A percentile compares a stretch with the other conserved stretches of the same genome.
These are phyloP conservation scores for Sporothrix curviconia DNA, from an alignment of 2,329 filamentous ascomycete species.

Conservation along the genomic window DNA sequence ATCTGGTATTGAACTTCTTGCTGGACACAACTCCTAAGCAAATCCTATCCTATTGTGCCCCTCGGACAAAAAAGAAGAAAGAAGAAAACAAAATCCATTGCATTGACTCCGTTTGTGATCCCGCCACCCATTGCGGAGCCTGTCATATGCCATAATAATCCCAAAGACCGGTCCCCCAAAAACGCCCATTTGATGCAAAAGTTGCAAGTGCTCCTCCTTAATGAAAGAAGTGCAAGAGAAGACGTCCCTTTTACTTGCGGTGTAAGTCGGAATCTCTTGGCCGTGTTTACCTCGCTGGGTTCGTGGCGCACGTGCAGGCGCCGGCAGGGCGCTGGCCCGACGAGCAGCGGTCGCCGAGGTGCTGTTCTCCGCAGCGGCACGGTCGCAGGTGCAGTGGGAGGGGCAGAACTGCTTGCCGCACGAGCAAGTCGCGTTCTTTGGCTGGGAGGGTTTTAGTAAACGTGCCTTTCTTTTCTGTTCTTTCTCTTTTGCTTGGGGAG, in stretches of 20 bases:
- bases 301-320: slow-evolving; percentile 77
- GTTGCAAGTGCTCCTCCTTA: no score
- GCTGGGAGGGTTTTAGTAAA: slow-evolving; percentile 33
- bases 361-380: slow-evolving; percentile 68
- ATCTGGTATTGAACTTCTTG: neutral
- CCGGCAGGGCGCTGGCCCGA: slow-evolving; percentile 76
- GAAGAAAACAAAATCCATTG: neutral
- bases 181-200: no score
- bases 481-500: no score
- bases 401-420: slow-evolving; percentile 83
- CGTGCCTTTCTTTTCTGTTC: no score
- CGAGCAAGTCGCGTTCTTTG: slow-evolving; percentile 67
- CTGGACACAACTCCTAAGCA: neutral
- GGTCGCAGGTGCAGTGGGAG: slow-evolving; percentile 81
- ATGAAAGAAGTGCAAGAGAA: no score
- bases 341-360: slow-evolving; percentile 66
- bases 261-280: slow-evolving; percentile 81
- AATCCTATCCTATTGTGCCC: neutral
- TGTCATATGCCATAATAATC: neutral
- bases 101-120: neutral
- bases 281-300: slow-evolving; percentile 55
- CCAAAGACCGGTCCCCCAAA: neutral
- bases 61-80: neutral
- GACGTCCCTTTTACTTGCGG: slow-evolving; percentile 40
- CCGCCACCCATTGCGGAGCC: neutral